Evolutionary conservation across 2,329 filamentous ascomycete species (phyloP).

Genomic region (Macroventuria anomochaeta): DNA sequence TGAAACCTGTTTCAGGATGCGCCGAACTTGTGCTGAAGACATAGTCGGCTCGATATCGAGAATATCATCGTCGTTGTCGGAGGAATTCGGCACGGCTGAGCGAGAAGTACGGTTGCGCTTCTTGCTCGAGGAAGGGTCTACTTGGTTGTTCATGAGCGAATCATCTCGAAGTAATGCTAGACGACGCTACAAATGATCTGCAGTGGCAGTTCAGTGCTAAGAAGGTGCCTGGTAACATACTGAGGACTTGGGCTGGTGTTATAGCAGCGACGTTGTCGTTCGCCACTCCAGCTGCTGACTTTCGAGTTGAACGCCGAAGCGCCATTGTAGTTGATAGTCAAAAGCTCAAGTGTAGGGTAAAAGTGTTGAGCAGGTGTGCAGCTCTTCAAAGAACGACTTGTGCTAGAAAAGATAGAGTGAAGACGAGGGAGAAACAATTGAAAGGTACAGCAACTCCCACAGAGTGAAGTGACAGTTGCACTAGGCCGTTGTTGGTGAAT

Average conservation of each 20-base stretch:
- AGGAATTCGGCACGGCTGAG: conserved; percentile 41
- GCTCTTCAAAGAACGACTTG: not conserved
- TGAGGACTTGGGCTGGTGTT: not conserved
- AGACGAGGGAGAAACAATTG: not conserved
- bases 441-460: not conserved
- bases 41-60: conserved; percentile 19
- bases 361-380: not conserved
- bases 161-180: conserved; percentile 5
- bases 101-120: conserved; percentile 34
- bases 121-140: conserved; percentile 4
- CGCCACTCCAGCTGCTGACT: conserved; percentile 24
- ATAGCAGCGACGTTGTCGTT: conserved; percentile 11
- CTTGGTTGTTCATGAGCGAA: conserved; percentile 5
- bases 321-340: conserved; percentile 23
- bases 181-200: not conserved
- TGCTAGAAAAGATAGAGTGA: not conserved
- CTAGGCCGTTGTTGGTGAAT: conserved; percentile 23
- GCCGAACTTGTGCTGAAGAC: conserved; percentile 20
- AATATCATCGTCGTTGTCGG: conserved; percentile 36
- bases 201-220: not conserved
- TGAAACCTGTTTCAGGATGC: conserved; percentile 43
- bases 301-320: conserved; percentile 35
- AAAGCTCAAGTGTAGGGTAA: not conserved
- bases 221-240: conserved; percentile 1
- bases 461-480: conserved; percentile 14